These are phyloP conservation scores for Pisolithus marmoratus DNA, from an alignment of 768 basidiomycete genomes.

Conservation along the genomic window DNA sequence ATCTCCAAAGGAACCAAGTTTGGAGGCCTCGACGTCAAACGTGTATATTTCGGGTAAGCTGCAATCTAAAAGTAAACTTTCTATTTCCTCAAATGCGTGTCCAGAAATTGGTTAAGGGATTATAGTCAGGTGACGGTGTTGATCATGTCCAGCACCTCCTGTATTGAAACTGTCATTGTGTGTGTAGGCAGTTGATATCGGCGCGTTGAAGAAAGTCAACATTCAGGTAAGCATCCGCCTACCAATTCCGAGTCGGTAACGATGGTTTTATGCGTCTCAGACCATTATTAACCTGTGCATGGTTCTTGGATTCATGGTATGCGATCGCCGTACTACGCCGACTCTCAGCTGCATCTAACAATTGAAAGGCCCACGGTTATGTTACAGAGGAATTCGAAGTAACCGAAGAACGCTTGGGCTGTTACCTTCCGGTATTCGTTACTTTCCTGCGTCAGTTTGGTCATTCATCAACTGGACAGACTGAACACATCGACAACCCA, in stretches of 20 bases:
- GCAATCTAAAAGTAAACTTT: not conserved
- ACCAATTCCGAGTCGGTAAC: not conserved
- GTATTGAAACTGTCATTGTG: not conserved
- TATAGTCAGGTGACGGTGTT: conserved; percentile 60
- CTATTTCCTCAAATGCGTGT: not conserved
- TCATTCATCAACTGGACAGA: conserved; percentile 31
- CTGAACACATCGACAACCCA: conserved; percentile 90
- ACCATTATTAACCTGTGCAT: conserved; percentile 86
- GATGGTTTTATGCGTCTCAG: conserved; percentile 27
- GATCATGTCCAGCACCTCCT: not conserved
- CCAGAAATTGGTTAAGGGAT: conserved; percentile 83
- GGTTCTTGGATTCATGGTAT: conserved; percentile 84
- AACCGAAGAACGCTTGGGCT: conserved; percentile 73
- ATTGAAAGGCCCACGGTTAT: conserved; percentile 63
- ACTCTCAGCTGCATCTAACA: not conserved
- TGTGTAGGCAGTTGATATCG: conserved; percentile 74
- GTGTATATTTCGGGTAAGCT: conserved; percentile 73
- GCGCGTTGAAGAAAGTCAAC: conserved; percentile 66
- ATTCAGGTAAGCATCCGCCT: conserved; percentile 44
- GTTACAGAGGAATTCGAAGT: conserved; percentile 85
- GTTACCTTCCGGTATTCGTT: conserved; percentile 65
- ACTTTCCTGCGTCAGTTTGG: not conserved
- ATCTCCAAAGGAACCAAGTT: conserved; percentile 65
- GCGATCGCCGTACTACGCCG: conserved; percentile 7
- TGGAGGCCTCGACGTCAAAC: conserved; percentile 72